Percentiles rank a stretch among this genome's conserved stretches.
phyloP scores from a whole-genome alignment of 1,139 yeast species.

The Maudiozyma humilis region DNA sequence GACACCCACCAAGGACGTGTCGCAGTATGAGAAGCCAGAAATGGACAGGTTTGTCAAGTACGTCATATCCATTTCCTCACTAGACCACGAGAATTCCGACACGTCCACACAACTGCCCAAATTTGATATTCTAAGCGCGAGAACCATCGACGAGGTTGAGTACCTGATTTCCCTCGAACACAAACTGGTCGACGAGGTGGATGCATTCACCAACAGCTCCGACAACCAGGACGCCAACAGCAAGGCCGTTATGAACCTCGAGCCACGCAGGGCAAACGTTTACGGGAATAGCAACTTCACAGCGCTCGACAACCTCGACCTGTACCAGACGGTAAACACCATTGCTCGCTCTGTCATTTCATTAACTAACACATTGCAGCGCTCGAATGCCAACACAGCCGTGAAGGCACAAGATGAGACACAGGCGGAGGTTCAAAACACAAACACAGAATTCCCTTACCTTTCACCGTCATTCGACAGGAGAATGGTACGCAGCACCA shows the following conservation, averaged over 20 bases:
- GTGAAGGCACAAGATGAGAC: slow-evolving; percentile 7
- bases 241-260: background rate
- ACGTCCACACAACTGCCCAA: slow-evolving; percentile 28
- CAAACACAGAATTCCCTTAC: slow-evolving; percentile 7
- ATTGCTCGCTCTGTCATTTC: slow-evolving; percentile 30
- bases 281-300: slow-evolving; percentile 12
- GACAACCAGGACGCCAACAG: background rate
- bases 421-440: background rate
- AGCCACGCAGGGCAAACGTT: slow-evolving; percentile 3
- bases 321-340: slow-evolving; percentile 30
- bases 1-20: background rate
- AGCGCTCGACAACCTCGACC: slow-evolving; percentile 30
- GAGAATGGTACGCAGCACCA: slow-evolving; percentile 21
- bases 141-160: slow-evolving; percentile 67
- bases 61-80: slow-evolving; percentile 35
- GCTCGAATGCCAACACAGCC: slow-evolving; percentile 6
- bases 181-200: slow-evolving; percentile 25
- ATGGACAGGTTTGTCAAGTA: slow-evolving; percentile 34
- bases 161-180: slow-evolving; percentile 33
- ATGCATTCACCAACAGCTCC: slow-evolving; percentile 4
- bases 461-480: slow-evolving; percentile 23
- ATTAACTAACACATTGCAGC: slow-evolving; percentile 22
- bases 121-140: slow-evolving; percentile 68
- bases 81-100: slow-evolving; percentile 19
- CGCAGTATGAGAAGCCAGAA: slow-evolving; percentile 14